A percentile compares a stretch with the other conserved stretches of the same genome.
Conservation (phyloP, 73 alveolate genomes). For the Tetrahymena thermophila region DNA sequence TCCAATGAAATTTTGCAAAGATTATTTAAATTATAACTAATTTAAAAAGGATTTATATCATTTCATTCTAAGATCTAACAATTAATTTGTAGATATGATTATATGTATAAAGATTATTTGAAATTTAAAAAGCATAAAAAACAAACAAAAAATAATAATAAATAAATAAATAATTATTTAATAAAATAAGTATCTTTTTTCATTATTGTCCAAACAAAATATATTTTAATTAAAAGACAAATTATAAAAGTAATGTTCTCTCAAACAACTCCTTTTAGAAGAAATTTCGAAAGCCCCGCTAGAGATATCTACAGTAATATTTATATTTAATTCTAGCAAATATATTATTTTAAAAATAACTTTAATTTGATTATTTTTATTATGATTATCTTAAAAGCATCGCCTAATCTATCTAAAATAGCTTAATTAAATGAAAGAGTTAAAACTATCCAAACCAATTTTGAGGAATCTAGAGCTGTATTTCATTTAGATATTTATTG, state of each 20-base stretch:
- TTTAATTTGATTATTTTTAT: neutral
- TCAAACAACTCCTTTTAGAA: neutral
- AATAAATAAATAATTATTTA: neutral
- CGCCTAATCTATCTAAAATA: neutral
- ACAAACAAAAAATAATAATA: neutral
- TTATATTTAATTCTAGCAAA: neutral
- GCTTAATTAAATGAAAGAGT: neutral
- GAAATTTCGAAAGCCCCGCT: neutral
- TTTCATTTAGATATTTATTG: neutral
- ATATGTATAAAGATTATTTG: neutral
- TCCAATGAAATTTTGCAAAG: no score
- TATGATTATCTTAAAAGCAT: neutral
- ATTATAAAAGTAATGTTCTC: neutral
- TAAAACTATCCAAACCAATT: neutral
- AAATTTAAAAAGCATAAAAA: neutral
- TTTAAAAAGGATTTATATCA: no score
- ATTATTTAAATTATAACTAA: no score
- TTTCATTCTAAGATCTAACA: neutral
- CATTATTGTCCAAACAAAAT: neutral
- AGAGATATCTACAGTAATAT: neutral
- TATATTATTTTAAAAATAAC: neutral
- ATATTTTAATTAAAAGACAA: neutral
- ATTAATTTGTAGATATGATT: neutral
- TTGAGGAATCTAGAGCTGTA: neutral
- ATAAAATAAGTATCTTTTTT: neutral